These are phyloP conservation scores for Xylariomycetidae sp. DNA, from an alignment of 2,329 filamentous ascomycete species.

Conservation along the genomic window DNA sequence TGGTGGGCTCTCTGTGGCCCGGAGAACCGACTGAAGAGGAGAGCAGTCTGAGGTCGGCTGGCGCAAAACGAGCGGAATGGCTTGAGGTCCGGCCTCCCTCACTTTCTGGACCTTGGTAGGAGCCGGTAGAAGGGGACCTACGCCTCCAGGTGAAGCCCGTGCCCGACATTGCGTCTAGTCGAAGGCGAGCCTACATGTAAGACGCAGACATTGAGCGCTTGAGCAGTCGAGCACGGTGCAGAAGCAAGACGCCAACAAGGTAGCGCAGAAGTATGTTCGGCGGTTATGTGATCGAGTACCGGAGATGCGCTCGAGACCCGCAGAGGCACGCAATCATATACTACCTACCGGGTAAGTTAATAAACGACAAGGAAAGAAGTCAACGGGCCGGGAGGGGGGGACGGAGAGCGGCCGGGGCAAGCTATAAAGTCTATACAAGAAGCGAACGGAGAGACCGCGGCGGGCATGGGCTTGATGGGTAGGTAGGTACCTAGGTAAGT, in stretches of 20 bases:
- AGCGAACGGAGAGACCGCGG: too few relatives aligned
- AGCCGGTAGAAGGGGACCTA: slow-evolving; percentile 29
- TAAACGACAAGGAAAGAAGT: too few relatives aligned
- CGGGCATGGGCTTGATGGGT: too few relatives aligned
- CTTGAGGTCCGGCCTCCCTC: slow-evolving; percentile 17
- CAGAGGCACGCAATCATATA: too few relatives aligned
- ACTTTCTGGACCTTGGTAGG: slow-evolving; percentile 26
- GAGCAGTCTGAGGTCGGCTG: slow-evolving; percentile 19
- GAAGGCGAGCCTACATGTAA: slow-evolving; percentile 8
- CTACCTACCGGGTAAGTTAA: too few relatives aligned
- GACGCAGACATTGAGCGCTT: neutral
- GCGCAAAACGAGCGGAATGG: slow-evolving; percentile 10
- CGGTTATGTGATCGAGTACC: neutral
- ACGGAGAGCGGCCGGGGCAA: too few relatives aligned
- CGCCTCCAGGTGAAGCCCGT: slow-evolving; percentile 45
- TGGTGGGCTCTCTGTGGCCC: slow-evolving; percentile 57
- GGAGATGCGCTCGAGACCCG: neutral
- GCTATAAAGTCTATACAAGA: too few relatives aligned
- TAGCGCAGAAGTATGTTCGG: neutral
- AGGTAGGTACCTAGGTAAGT: too few relatives aligned
- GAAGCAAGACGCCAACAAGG: neutral
- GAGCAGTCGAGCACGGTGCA: neutral
- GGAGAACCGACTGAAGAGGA: slow-evolving; percentile 32
- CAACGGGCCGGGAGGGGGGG: too few relatives aligned
- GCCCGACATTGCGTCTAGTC: slow-evolving; percentile 39